A percentile compares a stretch with the other conserved stretches of the same genome.
Evolutionary conservation across 768 basidiomycete genomes (phyloP).

Genomic region (Pilatotrama ljubarskyi): DNA sequence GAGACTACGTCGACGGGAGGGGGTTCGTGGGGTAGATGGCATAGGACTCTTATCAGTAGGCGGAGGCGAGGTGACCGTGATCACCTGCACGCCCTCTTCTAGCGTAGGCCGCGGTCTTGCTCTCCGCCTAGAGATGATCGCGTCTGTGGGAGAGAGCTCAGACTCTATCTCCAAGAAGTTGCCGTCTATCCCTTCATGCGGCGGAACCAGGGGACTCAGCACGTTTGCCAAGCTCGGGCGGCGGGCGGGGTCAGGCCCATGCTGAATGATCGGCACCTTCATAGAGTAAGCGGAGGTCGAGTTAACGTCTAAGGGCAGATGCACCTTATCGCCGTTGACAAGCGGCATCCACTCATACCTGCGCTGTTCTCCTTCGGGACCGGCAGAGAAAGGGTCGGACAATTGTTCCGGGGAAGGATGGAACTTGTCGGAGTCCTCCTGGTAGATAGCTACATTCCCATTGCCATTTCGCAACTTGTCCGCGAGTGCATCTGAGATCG

Average conservation of each 20-base stretch:
- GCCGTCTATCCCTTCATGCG: conserved; percentile 22
- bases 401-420: conserved; percentile 11
- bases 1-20: conserved; percentile 15
- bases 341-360: conserved; percentile 26
- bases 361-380: conserved; percentile 3
- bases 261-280: conserved; percentile 14
- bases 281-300: not conserved
- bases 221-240: not conserved
- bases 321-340: conserved; percentile 24
- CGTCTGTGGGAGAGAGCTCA: conserved; percentile 16
- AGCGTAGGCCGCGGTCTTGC: not conserved
- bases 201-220: conserved; percentile 22
- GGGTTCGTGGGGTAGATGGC: conserved; percentile 14
- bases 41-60: conserved; percentile 12
- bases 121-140: not conserved
- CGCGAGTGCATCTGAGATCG: conserved; percentile 51
- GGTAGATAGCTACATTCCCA: not conserved
- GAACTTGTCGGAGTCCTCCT: conserved; percentile 5
- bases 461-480: conserved; percentile 40
- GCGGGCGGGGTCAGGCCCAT: not conserved
- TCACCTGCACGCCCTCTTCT: conserved; percentile 4
- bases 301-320: not conserved
- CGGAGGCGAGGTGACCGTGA: conserved; percentile 12
- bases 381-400: conserved; percentile 10
- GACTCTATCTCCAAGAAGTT: conserved; percentile 12